A percentile compares a stretch with the other conserved stretches of the same genome.
These are phyloP conservation scores for Linnemannia schmuckeri DNA, from an alignment of 192 early-diverging fungal species.

Conservation along the genomic window DNA sequence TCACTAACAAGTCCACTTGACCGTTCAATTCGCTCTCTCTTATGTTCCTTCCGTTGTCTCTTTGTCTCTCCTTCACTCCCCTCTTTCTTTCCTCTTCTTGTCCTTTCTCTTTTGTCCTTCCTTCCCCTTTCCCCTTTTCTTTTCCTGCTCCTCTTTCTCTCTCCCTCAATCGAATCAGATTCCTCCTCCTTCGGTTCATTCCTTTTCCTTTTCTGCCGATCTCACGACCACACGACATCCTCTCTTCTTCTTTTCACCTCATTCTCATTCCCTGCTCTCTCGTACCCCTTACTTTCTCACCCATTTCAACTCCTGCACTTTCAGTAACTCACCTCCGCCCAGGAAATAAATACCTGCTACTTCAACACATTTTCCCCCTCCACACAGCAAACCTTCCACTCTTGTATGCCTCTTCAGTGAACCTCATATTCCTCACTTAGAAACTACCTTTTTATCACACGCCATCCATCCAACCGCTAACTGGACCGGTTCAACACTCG, in stretches of 20 bases:
- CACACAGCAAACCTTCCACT: background rate
- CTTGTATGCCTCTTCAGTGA: background rate
- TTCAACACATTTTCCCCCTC: background rate
- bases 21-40: background rate
- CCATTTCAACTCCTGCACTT: background rate
- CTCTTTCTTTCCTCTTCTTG: background rate
- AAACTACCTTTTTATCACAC: background rate
- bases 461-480: background rate
- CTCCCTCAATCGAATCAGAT: background rate
- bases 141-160: background rate
- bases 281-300: background rate
- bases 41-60: background rate
- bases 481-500: conserved; percentile 2
- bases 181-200: background rate
- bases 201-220: background rate
- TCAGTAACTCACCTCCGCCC: background rate
- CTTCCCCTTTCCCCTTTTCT: background rate
- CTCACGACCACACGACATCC: background rate
- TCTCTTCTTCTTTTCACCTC: background rate
- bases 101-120: background rate
- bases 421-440: background rate
- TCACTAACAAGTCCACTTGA: background rate
- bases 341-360: background rate
- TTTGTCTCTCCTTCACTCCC: background rate
- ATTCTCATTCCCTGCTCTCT: background rate